phyloP scores from a whole-genome alignment of 345 rosid species.

The Diplotaxis tenuifolia region DNA sequence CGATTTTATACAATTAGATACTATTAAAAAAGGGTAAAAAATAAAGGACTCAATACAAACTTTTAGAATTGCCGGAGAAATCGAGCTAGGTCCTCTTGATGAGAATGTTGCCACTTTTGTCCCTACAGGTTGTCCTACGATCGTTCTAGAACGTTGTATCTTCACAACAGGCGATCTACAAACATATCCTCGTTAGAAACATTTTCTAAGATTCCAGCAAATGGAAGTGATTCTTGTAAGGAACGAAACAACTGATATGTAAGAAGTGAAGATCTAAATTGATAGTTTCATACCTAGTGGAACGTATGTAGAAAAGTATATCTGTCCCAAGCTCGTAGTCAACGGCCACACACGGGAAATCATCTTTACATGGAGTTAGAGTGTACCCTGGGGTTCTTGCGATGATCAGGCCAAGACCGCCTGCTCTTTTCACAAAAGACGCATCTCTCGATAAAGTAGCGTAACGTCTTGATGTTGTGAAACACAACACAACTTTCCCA shows the following conservation, averaged over 20 bases:
- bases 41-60: not conserved
- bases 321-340: conserved; percentile 40
- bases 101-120: conserved; percentile 33
- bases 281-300: conserved; percentile 32
- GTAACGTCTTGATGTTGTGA: conserved; percentile 17
- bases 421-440: conserved; percentile 24
- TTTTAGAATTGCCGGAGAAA: not conserved
- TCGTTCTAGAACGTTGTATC: conserved; percentile 24
- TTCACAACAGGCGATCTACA: conserved; percentile 26
- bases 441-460: conserved; percentile 29
- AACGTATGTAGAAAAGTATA: conserved; percentile 42
- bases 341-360: conserved; percentile 38
- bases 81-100: conserved; percentile 55
- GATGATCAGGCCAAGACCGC: conserved; percentile 44
- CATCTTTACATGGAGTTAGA: conserved; percentile 31
- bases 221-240: not conserved
- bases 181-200: not conserved
- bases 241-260: not conserved
- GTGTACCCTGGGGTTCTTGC: conserved; percentile 37
- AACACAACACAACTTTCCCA: conserved; percentile 43
- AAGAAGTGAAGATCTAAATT: not conserved
- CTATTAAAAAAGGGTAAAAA: not conserved
- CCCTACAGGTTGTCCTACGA: conserved; percentile 22
- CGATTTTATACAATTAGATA: not conserved
- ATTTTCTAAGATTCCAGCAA: not conserved